Base-by-base conservation (phyloP, 345 rosid genomes). In the Chamaenerion angustifolium region DNA sequence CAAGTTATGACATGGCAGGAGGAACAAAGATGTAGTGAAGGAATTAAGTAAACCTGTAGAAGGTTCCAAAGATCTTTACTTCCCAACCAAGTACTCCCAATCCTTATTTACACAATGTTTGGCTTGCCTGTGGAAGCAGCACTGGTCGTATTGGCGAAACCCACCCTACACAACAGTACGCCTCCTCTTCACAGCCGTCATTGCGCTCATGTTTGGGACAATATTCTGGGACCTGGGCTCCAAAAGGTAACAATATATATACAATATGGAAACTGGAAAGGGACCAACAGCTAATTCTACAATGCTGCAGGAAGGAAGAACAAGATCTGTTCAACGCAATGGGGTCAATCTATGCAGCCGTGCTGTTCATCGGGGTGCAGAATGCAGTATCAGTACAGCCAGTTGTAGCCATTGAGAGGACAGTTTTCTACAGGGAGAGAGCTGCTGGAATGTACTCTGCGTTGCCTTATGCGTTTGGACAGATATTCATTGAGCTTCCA, bases 391-490 rank as follows among this genome's bases (percentile, higher is more conserved):
- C 78, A 2, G 76, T 71, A 37, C 86, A 79, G 50, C 76, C 92
- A 4, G 81, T 82, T 14, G 92, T 82, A 21, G 73, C 75, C 0
- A 59, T 79, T 7, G 92, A 82, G 55, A 72, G 86, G 56, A 82
- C 83, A 1, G 83, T 82, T 2, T 82, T 77, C 57, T 82, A 82
- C 48, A 65, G 92, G 54, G 86, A 82, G 67, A 75, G 80, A 56
- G 83, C 81, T 17, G 83, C 92, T 6, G 81, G 86, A 51, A 74
- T 82, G 83, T 82, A 82, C 54, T 82, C 86, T n/a, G 80, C 79
- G 19, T 40, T 82, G 54, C 78, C 92, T 15, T 82, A 82, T 54
- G 92, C 92, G 18, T 76, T 79, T 27, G 86, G 67, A 15, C 92
- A 79, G 73, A 85, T 82, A 69, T 6, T 69, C 66, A 69, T 81